phyloP scores from a whole-genome alignment of 305 asterid species.

The Solanum hybrid region DNA sequence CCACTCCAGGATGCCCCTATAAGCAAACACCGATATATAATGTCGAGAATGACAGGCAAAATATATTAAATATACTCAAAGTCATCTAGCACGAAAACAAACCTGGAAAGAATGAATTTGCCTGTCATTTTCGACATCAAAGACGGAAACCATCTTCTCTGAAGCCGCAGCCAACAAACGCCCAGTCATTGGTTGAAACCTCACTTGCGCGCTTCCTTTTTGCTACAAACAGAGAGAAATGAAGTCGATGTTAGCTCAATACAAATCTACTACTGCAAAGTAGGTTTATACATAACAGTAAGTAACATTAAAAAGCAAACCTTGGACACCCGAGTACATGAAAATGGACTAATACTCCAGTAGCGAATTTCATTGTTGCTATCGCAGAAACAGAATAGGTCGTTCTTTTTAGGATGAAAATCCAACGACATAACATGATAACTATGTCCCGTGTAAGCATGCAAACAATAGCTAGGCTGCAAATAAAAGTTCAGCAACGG shows the following conservation, averaged over 20 bases:
- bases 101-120: constrained; percentile 88
- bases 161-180: constrained; percentile 87
- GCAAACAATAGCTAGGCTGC: constrained; percentile 90
- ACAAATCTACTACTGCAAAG: neutral
- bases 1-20: constrained; percentile 76
- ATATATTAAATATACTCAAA: neutral
- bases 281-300: neutral
- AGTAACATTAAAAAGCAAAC: constrained; percentile 23
- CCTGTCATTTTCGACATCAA: constrained; percentile 87
- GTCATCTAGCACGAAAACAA: constrained; percentile 8
- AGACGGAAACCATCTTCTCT: constrained; percentile 73
- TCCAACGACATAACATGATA: constrained; percentile 83
- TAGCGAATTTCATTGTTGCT: constrained; percentile 75
- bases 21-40: neutral
- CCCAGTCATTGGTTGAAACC: constrained; percentile 82
- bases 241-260: constrained; percentile 2
- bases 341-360: constrained; percentile 67
- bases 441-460: constrained; percentile 69
- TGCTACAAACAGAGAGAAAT: constrained; percentile 41
- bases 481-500: constrained; percentile 13
- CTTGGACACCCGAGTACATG: constrained; percentile 76
- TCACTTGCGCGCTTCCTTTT: constrained; percentile 91
- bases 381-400: constrained; percentile 85
- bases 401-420: constrained; percentile 93
- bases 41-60: neutral